Conservation (phyloP, 2,329 filamentous ascomycete species). For the Cladobotryum mycophilum region DNA sequence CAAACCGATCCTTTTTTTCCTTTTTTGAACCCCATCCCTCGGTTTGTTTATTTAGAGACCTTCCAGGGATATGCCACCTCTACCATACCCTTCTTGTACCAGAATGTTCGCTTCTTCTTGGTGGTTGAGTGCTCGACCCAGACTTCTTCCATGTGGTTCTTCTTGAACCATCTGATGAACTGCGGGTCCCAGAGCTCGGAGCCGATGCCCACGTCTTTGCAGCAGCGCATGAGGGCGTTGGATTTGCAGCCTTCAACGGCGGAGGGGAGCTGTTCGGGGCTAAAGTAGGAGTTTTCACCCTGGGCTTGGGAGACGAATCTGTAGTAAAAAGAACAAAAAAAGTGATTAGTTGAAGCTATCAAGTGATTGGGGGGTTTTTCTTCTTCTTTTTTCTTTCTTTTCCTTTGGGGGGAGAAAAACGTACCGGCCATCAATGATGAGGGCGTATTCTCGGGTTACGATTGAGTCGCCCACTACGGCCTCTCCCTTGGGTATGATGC, state of each 20-base stretch:
- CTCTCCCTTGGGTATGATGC: constrained; percentile 80
- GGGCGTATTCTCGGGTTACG: constrained; percentile 85
- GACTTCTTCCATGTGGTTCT: constrained; percentile 65
- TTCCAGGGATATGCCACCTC: constrained; percentile 59
- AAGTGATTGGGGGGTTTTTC: background rate
- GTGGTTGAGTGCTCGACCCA: constrained; percentile 84
- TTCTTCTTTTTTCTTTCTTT: no score
- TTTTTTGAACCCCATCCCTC: background rate
- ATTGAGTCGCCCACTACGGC: constrained; percentile 75
- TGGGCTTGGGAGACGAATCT: constrained; percentile 89
- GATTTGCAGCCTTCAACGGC: constrained; percentile 96
- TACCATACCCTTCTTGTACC: constrained; percentile 72
- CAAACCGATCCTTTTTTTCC: background rate
- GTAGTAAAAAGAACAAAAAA: constrained; percentile 4
- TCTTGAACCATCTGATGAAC: constrained; percentile 79
- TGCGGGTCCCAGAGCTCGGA: constrained; percentile 95
- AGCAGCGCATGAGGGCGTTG: constrained; percentile 95
- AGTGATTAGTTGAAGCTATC: background rate
- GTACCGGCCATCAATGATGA: constrained; percentile 82
- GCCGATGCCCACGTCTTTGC: constrained; percentile 93
- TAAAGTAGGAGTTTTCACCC: constrained; percentile 92
- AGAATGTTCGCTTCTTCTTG: constrained; percentile 87
- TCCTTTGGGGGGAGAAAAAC: constrained; percentile 27
- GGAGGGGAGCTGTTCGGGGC: constrained; percentile 81
- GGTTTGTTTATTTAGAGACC: constrained; percentile 18